These are phyloP conservation scores for Simmondsia chinensis DNA, from an alignment of 148 eudicot species.

Conservation along the genomic window DNA sequence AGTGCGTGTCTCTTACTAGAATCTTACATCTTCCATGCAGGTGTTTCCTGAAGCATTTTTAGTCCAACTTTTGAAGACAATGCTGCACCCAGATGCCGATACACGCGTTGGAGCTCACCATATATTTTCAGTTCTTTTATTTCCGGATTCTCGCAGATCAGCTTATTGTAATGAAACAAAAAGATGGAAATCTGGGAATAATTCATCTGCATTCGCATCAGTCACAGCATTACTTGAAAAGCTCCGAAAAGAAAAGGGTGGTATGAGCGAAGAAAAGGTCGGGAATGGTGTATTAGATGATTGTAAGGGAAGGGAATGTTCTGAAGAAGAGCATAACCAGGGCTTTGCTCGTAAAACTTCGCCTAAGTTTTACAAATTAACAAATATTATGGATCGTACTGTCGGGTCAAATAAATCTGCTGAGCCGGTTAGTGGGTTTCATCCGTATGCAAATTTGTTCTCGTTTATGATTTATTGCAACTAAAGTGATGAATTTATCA, in stretches of 20 bases:
- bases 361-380: constrained; percentile 53
- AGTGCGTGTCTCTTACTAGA: not conserved
- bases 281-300: constrained; percentile 37
- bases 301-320: constrained; percentile 27
- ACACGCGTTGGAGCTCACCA: constrained; percentile 80
- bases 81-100: constrained; percentile 80
- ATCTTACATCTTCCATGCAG: constrained; percentile 22
- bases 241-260: constrained; percentile 59
- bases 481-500: not conserved
- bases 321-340: constrained; percentile 52
- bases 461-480: not conserved
- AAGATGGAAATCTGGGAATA: constrained; percentile 45
- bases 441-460: too few species aligned
- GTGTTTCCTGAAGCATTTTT: constrained; percentile 87
- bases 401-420: constrained; percentile 39
- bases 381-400: constrained; percentile 57
- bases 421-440: constrained; percentile 35
- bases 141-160: constrained; percentile 40
- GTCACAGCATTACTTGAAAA: constrained; percentile 75
- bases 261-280: constrained; percentile 20
- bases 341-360: constrained; percentile 48
- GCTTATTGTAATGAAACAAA: constrained; percentile 27
- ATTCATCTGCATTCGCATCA: constrained; percentile 58
- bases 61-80: constrained; percentile 72
- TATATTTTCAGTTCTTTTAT: constrained; percentile 58